Evolutionary conservation across 371 early-diverging fungal genomes (phyloP).

Genomic region (Mucor circinelloides): DNA sequence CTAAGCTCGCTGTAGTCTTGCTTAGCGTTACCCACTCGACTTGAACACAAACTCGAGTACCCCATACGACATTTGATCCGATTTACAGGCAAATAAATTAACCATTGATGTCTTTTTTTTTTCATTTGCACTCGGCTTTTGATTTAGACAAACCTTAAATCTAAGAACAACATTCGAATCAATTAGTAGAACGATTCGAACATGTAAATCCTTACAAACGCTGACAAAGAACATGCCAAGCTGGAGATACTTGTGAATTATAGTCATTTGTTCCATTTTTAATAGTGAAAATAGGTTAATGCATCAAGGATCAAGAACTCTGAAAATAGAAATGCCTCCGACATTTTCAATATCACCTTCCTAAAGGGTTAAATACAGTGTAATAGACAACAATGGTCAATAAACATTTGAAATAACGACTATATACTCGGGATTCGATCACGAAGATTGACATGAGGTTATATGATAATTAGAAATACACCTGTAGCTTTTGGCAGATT

Average conservation of each 20-base stretch:
- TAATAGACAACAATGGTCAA: neutral
- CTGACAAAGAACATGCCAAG: neutral
- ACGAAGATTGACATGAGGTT: neutral
- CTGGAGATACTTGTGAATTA: neutral
- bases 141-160: neutral
- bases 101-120: neutral
- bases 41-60: neutral
- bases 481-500: too few relatives aligned
- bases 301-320: too few relatives aligned
- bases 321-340: neutral
- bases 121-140: neutral
- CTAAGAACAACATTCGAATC: neutral
- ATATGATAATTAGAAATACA: too few relatives aligned
- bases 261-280: neutral
- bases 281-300: neutral
- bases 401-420: neutral
- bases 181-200: too few relatives aligned
- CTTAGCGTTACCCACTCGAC: too few relatives aligned
- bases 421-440: neutral
- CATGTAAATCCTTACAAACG: neutral
- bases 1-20: too few relatives aligned
- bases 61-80: neutral
- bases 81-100: neutral
- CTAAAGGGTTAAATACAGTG: neutral
- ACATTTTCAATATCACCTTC: neutral